Evolutionary conservation across 495 filamentous ascomycete species (phyloP).

Genomic region (Penicillium diatomitis): DNA sequence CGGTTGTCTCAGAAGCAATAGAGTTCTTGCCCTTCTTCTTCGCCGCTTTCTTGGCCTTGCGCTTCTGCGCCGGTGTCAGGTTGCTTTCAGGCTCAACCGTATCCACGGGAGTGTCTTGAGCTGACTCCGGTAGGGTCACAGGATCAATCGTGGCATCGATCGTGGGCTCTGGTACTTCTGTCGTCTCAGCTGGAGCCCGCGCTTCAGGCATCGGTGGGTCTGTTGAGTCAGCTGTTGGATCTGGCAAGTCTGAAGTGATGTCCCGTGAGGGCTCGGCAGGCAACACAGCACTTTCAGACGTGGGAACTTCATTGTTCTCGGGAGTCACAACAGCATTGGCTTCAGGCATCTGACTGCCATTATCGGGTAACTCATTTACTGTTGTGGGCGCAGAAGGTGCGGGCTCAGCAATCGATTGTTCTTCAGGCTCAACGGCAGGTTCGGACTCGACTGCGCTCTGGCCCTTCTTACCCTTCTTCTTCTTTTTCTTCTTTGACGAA

Average conservation of each 20-base stretch:
- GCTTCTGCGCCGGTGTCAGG: neutral
- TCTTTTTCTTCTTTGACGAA: constrained; percentile 30
- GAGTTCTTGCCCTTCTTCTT: constrained; percentile 25
- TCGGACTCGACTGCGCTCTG: constrained; percentile 13
- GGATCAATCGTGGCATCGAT: neutral
- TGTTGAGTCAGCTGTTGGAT: too few species aligned
- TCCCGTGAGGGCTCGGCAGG: too few species aligned
- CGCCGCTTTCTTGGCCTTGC: constrained; percentile 24
- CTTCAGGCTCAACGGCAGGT: neutral
- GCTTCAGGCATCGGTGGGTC: neutral
- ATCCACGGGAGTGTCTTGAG: constrained; percentile 1
- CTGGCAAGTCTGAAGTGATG: too few species aligned
- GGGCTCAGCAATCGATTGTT: neutral
- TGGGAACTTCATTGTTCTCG: too few species aligned
- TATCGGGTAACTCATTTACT: neutral
- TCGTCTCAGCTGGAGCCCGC: neutral
- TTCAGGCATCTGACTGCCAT: constrained; percentile 1
- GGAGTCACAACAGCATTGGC: neutral
- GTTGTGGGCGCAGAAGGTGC: neutral
- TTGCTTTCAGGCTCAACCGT: constrained; percentile 4
- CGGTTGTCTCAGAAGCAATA: constrained; percentile 4
- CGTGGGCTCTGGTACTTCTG: too few species aligned
- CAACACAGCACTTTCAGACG: too few species aligned
- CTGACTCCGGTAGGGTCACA: constrained; percentile 1
- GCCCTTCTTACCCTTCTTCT: constrained; percentile 29